A percentile compares a stretch with the other conserved stretches of the same genome.
Evolutionary conservation across 2,329 filamentous ascomycete species (phyloP).

Genomic region (Penicillium sp.): DNA sequence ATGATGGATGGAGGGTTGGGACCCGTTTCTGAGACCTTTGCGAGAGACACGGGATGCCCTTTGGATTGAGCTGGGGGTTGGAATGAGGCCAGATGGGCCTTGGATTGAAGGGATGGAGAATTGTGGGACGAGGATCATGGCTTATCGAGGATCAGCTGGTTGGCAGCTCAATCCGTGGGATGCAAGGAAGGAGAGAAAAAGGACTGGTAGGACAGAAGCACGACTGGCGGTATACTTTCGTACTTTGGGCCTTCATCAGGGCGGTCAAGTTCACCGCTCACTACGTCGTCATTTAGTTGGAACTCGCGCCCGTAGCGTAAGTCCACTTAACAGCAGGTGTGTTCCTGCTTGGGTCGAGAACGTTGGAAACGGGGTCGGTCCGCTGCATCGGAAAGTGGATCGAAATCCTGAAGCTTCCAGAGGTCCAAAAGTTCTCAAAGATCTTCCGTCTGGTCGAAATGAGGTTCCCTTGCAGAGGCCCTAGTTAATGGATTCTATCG

Average conservation of each 20-base stretch:
- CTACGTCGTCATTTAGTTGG: neutral
- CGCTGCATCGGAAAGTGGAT: slow-evolving; percentile 44
- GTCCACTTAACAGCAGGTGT: neutral
- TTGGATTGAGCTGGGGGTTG: slow-evolving; percentile 11
- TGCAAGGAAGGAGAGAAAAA: neutral
- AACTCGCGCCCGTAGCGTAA: neutral
- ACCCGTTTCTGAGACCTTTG: slow-evolving; percentile 9
- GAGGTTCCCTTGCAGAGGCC: neutral
- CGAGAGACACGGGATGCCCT: slow-evolving; percentile 6
- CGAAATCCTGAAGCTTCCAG: slow-evolving; percentile 13
- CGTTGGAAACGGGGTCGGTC: slow-evolving; percentile 39
- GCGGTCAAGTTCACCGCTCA: slow-evolving; percentile 30
- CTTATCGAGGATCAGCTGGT: neutral
- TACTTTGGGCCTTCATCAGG: neutral
- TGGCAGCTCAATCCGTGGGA: neutral
- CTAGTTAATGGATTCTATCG: neutral
- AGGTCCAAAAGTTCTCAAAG: neutral
- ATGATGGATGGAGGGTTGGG: slow-evolving; percentile 8
- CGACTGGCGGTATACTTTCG: neutral
- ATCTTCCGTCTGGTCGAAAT: slow-evolving; percentile 2
- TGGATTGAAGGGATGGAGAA: slow-evolving; percentile 23
- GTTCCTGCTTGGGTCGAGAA: slow-evolving; percentile 29
- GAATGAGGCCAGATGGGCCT: slow-evolving; percentile 15
- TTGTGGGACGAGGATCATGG: slow-evolving; percentile 13
- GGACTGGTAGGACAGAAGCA: neutral